Evolutionary conservation across 2,329 filamentous ascomycete genomes (phyloP).

Genomic region (Pseudocercospora fuligena): DNA sequence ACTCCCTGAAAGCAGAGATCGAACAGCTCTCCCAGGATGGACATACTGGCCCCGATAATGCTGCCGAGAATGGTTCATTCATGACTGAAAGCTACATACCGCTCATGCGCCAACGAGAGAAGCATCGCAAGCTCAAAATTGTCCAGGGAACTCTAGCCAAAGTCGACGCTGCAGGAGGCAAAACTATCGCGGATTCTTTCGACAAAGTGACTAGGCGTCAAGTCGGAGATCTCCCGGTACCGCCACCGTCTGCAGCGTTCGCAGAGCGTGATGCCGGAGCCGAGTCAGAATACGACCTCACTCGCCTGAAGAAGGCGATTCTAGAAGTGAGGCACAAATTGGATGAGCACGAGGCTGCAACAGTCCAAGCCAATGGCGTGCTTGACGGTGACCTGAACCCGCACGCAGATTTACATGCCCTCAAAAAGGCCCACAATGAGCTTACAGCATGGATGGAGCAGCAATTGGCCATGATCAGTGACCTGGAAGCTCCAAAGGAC

Average conservation of each 20-base stretch:
- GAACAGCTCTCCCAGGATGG: constrained; percentile 22
- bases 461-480: constrained; percentile 38
- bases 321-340: constrained; percentile 31
- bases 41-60: neutral
- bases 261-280: constrained; percentile 30
- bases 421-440: constrained; percentile 39
- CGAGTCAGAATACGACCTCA: constrained; percentile 33
- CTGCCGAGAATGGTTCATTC: constrained; percentile 11
- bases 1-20: constrained; percentile 38
- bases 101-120: constrained; percentile 36
- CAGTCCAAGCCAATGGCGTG: constrained; percentile 9
- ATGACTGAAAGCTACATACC: constrained; percentile 32
- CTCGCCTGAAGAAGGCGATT: constrained; percentile 40
- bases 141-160: constrained; percentile 32
- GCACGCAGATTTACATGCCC: constrained; percentile 31
- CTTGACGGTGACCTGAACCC: constrained; percentile 12
- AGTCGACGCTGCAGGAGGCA: constrained; percentile 27
- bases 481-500: constrained; percentile 29
- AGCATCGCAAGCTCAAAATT: constrained; percentile 35
- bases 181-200: constrained; percentile 23
- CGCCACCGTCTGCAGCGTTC: constrained; percentile 28
- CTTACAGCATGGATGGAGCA: constrained; percentile 42
- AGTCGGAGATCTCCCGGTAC: constrained; percentile 37
- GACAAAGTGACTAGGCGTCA: constrained; percentile 35
- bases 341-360: constrained; percentile 23